These are phyloP conservation scores for Hirschfeldia incana DNA, from an alignment of 345 rosid species.

Conservation along the genomic window DNA sequence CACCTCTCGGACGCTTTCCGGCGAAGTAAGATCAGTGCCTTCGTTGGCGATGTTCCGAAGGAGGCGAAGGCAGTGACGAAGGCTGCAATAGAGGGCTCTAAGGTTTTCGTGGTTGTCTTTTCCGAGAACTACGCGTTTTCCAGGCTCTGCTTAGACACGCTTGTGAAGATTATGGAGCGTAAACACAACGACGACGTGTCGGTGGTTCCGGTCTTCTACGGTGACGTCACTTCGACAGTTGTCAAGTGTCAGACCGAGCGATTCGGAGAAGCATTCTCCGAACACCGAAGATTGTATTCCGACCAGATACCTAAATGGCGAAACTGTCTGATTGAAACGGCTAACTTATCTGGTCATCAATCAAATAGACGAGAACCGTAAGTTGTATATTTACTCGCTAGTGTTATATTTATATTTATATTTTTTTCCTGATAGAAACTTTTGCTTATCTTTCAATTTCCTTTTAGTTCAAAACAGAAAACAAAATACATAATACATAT, in stretches of 20 bases:
- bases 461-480: too few species aligned
- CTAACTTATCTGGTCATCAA: background rate
- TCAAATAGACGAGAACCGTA: background rate
- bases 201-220: conserved; percentile 22
- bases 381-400: background rate
- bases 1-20: conserved; percentile 18
- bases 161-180: background rate
- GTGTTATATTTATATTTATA: too few species aligned
- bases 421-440: too few species aligned
- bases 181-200: background rate
- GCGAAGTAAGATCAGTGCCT: background rate
- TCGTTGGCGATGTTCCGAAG: background rate
- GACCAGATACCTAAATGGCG: background rate
- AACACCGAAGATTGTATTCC: background rate
- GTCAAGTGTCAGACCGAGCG: background rate
- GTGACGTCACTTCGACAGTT: background rate
- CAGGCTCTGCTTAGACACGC: conserved; percentile 7
- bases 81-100: background rate
- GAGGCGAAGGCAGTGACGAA: background rate
- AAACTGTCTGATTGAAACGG: background rate
- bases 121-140: conserved; percentile 18
- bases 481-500: too few species aligned
- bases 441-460: too few species aligned
- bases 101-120: conserved; percentile 14
- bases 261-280: background rate